Base-by-base conservation (phyloP, 192 early-diverging fungal genomes). In the Backusella macrospora region DNA sequence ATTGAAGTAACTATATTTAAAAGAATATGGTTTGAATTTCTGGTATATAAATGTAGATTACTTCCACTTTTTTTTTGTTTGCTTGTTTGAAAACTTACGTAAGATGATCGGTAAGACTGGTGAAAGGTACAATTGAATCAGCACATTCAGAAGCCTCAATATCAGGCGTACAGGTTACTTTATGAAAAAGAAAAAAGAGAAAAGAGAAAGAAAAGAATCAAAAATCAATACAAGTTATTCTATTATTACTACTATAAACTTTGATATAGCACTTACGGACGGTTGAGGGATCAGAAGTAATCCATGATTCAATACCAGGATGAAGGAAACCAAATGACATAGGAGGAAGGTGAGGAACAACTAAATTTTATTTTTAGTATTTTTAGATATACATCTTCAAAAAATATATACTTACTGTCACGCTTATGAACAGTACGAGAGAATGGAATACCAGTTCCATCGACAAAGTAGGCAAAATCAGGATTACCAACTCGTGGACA, bases 111-210 rank as follows among this genome's bases (percentile, higher is more conserved):
- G 43, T 37, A 49, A 70, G 21, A 15, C 37, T 70, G 6, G 68
- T 70, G 68, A 70, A 70, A 49, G 68, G 68, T 38, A 70, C 68
- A 38, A 70, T 70, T 2, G 68, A 70, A 18, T 70, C 47, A 14
- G 68, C 45, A 15, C 68, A 70, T 49, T 48, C 45, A 34, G 26
- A 12, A 70, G 47, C n/a, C 37, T 70, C 68, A 4, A 70, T 15
- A 38, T 49, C 45, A 38, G 45, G 26, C 7, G 23, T 38, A 49
- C 68, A 70, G 8, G 47, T 70, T 70, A 37, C 68, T 70, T 23
- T 71, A 42, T 59, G 10, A 10, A 45, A 49, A 48, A 48, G 10
- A 52, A 46, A 15, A 16, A 34, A 34, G 29, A 34, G n/a, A n/a
- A n/a, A n/a, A n/a, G n/a, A n/a, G n/a, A 34, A 34, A 34, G 29